A percentile compares a stretch with the other conserved stretches of the same genome.
phyloP scores from a whole-genome alignment of 2,329 filamentous ascomycete species.

The Phialophora tarda region DNA sequence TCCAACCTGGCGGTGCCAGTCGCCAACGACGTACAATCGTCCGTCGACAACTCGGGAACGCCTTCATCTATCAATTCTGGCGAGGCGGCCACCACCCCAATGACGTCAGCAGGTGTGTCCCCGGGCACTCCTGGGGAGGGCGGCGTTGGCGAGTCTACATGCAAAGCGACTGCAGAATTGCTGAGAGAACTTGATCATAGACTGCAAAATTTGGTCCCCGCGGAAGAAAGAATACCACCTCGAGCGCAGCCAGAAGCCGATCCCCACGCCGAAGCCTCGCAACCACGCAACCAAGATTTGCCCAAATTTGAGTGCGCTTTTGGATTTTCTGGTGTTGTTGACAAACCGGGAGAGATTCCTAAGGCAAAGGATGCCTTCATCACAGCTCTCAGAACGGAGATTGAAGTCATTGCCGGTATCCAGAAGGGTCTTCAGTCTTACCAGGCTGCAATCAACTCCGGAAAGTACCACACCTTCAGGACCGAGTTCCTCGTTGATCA shows the following conservation, averaged over 20 bases:
- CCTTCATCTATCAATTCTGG: not conserved
- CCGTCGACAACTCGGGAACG: not conserved
- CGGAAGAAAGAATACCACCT: conserved; percentile 11
- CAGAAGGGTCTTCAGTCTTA: conserved; percentile 28
- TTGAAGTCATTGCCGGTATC: conserved; percentile 18
- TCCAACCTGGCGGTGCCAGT: not conserved
- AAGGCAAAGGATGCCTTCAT: conserved; percentile 22
- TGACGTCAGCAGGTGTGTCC: not conserved
- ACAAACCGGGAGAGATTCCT: conserved; percentile 21
- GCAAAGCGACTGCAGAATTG: conserved; percentile 11
- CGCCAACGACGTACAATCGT: not conserved
- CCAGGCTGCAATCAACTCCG: conserved; percentile 31
- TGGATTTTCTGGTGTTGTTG: conserved; percentile 22
- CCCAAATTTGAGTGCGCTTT: conserved; percentile 30
- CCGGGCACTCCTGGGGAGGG: not conserved
- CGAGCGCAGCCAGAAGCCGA: not conserved
- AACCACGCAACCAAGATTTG: conserved; percentile 9
- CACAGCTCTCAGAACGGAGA: conserved; percentile 22
- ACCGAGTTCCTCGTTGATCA: conserved; percentile 31
- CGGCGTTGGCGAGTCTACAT: not conserved
- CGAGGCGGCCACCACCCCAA: not conserved
- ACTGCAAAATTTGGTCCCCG: conserved; percentile 19
- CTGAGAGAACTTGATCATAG: conserved; percentile 17
- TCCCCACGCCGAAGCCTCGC: not conserved
- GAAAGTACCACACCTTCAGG: conserved; percentile 30